These are phyloP conservation scores for Colletotrichum neosansevieriae DNA, from an alignment of 2,329 filamentous ascomycete species.

Conservation along the genomic window DNA sequence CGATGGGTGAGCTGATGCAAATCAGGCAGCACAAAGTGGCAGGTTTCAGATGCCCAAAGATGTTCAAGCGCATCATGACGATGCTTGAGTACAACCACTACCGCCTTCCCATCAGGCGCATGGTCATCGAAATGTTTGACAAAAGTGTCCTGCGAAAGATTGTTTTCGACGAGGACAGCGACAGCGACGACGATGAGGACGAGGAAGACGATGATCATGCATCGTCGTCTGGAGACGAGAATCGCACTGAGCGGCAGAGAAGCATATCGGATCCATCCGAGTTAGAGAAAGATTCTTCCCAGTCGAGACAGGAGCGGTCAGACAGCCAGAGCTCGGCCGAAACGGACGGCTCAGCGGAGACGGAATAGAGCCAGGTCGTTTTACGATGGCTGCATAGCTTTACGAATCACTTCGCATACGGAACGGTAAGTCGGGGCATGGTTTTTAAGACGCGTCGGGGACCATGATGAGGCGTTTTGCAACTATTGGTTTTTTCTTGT, in stretches of 20 bases:
- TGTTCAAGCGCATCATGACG: constrained; percentile 88
- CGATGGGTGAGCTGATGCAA: constrained; percentile 83
- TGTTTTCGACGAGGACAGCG: constrained; percentile 80
- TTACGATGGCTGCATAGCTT: constrained; percentile 6
- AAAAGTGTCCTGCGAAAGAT: constrained; percentile 87
- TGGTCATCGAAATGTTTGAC: constrained; percentile 95
- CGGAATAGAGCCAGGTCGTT: constrained; percentile 12
- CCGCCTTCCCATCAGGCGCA: constrained; percentile 85
- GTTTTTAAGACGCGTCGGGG: constrained; percentile 21
- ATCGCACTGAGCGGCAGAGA: constrained; percentile 68
- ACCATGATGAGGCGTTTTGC: constrained; percentile 35
- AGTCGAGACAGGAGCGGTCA: constrained; percentile 16
- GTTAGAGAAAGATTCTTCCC: constrained; percentile 19
- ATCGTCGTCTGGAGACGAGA: constrained; percentile 60
- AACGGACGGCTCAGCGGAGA: constrained; percentile 27
- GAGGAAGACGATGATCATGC: constrained; percentile 52
- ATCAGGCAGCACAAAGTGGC: constrained; percentile 81
- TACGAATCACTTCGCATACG: constrained; percentile 10
- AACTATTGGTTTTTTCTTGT: constrained; percentile 33
- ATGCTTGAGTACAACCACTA: constrained; percentile 92
- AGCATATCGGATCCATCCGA: constrained; percentile 58
- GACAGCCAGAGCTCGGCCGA: constrained; percentile 31
- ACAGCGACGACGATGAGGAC: constrained; percentile 73
- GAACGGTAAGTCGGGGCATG: background rate
- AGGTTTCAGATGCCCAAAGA: constrained; percentile 78